phyloP scores from a whole-genome alignment of 345 rosid genomes.

The Turnera subulata region DNA sequence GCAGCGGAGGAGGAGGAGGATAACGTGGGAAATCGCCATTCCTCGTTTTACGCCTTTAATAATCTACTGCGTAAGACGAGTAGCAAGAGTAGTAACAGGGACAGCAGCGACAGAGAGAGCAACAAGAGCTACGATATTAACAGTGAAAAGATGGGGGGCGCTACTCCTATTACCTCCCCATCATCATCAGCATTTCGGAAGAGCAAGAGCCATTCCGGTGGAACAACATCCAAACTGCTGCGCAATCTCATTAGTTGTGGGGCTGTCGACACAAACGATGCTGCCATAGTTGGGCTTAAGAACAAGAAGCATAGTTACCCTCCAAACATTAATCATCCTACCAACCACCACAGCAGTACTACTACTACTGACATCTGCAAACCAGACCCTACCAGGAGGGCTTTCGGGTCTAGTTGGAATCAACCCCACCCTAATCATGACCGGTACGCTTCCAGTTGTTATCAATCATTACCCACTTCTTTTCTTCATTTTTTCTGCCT shows the following conservation, averaged over 20 bases:
- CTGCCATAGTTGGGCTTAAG: constrained; percentile 35
- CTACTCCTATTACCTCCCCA: constrained; percentile 29
- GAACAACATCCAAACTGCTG: constrained; percentile 42
- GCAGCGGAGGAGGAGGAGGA: constrained; percentile 1
- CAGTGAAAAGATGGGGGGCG: constrained; percentile 6
- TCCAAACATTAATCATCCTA: too few species aligned
- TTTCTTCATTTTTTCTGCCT: too few species aligned
- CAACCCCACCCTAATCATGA: constrained; percentile 30
- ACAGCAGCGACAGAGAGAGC: not conserved
- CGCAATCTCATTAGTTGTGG: constrained; percentile 51
- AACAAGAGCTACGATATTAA: not conserved
- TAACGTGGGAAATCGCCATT: not conserved
- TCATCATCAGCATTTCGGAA: constrained; percentile 18
- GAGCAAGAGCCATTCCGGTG: constrained; percentile 36
- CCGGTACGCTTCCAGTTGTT: too few species aligned
- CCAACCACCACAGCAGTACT: not conserved
- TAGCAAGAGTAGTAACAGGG: not conserved
- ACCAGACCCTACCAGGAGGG: constrained; percentile 19
- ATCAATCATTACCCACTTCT: too few species aligned
- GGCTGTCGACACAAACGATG: constrained; percentile 43
- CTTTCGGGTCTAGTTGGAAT: constrained; percentile 33
- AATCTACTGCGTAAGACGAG: constrained; percentile 8
- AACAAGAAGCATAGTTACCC: too few species aligned
- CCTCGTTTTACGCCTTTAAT: not conserved
- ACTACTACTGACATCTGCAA: constrained; percentile 9